Percentiles rank a stretch among this genome's conserved stretches.
These are phyloP conservation scores for Chimonanthus praecox DNA, from an alignment of 164 flowering plant genomes.

Conservation along the genomic window DNA sequence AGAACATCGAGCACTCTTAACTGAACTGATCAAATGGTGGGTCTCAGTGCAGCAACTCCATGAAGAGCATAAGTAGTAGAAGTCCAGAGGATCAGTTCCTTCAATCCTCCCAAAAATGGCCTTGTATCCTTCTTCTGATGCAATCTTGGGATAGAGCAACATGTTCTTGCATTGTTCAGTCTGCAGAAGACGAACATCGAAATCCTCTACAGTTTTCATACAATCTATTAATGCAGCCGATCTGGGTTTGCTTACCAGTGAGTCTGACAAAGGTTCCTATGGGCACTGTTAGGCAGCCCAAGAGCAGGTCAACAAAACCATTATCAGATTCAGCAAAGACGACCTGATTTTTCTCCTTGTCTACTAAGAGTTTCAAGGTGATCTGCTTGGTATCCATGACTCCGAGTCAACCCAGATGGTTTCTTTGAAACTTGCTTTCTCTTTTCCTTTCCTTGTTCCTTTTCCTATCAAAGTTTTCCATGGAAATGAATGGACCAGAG, in stretches of 20 bases:
- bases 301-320: slow-evolving; percentile 15
- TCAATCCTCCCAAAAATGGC: too few relatives aligned
- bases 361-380: slow-evolving; percentile 13
- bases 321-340: slow-evolving; percentile 5
- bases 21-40: background rate
- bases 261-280: background rate
- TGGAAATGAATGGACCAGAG: too few relatives aligned
- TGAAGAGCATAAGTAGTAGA: background rate
- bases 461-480: too few relatives aligned
- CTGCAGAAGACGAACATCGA: background rate
- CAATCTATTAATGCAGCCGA: slow-evolving; percentile 6
- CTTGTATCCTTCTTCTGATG: background rate
- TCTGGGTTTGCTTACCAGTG: background rate
- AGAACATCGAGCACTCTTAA: background rate
- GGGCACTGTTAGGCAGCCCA: slow-evolving; percentile 13
- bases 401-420: background rate
- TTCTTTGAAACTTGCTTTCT: background rate
- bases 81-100: too few relatives aligned
- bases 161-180: background rate
- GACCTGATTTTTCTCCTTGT: slow-evolving; percentile 9
- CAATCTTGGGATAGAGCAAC: slow-evolving; percentile 2
- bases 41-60: background rate
- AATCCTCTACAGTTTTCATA: slow-evolving; percentile 6
- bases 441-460: too few relatives aligned
- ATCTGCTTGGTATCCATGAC: background rate